Base-by-base conservation (phyloP, 2,329 filamentous ascomycete species). In the Thielaviopsis punctulata region DNA sequence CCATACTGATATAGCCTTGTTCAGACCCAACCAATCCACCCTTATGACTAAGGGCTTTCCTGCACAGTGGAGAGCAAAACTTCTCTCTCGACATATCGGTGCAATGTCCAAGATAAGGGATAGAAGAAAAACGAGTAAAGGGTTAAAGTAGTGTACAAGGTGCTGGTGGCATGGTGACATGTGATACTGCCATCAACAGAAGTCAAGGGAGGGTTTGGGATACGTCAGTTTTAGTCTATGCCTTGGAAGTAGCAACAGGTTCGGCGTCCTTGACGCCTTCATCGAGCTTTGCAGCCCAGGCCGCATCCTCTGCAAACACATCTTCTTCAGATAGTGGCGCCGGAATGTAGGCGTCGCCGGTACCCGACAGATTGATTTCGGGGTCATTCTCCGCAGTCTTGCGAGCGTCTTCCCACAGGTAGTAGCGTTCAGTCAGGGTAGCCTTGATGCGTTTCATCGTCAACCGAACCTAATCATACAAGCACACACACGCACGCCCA, bases 361-460 rank as follows among this genome's bases (percentile, higher is more conserved):
- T 60, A 27, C 68, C 68, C 25, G 69, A 71, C 23, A 84, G 64
- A 61, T 85, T 69, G 59, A 88, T 72, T 63, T 86, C 81, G 4
- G 75, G 72, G 62, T 90, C 85, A 8, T 68, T 62, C 67, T 75
- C 71, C 6, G 82, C 85, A 57, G 85, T 68, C 55, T 74, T 68
- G 48, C 77, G 69, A 21, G 86, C 86, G 62, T 88, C 84, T 62
- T 86, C 75, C 84, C 87, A 96, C 9, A 85, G 77, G 68, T 95
- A 90, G 69, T 79, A 92, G 61, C 90, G 77, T 68, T 95, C 89
- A 33, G 86, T 90, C 61, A 96, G 70, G 48, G 82, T 77, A 59
- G 92, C 84, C 69, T 86, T 87, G 66, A 96, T 94, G 45, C 75
- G 73, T 61, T 79, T 77, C 77, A 90, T 86, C 22, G 90, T 95